Evolutionary conservation across 2,329 filamentous ascomycete species (phyloP), one percentile per base, ranked within the genome.

Genomic region (Metarhizium sp.): DNA sequence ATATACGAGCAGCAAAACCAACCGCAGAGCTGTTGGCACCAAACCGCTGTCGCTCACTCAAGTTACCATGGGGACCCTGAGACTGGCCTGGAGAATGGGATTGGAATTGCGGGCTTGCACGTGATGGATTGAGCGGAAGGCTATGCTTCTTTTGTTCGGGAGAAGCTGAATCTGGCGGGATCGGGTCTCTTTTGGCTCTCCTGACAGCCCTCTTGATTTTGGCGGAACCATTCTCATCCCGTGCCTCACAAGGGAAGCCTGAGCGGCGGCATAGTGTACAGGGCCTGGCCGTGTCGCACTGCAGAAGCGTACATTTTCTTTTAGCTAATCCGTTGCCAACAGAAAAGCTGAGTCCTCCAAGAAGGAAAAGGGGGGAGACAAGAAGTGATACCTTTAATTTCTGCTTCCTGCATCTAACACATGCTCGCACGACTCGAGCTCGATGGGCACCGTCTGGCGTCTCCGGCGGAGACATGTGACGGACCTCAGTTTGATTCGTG

Each of bases 1-100:
- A 54, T 14, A 54, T 54, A 4, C 53, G 46, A 20, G 53, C 53
- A 18, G 47, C 53, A 45, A 54, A 54, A 2, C 47, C 38, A 20
- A 54, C 53, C 16, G 53, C 53, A 14, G 53, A 54, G 38, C 47
- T 54, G 29, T 54, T 54, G 16, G 53, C 53, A 16, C 53, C 53
- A 50, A 50, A 54, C 13, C 49, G 38, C 42, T 50, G 53, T 13
- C 38, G 53, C 16, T 50, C 53, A 8, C 43, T 45, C 29, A 48
- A 40, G 38, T 25, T 45, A 16, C 47, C 53, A 45, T 46, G 36
- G 2, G 38, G 8, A 11, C 20, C 11, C n/a, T 43, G 36, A 6
- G 53, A 32, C 8, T 10, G 10, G 29, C 34, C 29, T 16, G 38
- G 36, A n/a, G 53, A 50, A 29, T 3, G 38, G 46, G 46, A 34